phyloP scores from a whole-genome alignment of 345 rosid genomes.

The Salix suchowensis region DNA sequence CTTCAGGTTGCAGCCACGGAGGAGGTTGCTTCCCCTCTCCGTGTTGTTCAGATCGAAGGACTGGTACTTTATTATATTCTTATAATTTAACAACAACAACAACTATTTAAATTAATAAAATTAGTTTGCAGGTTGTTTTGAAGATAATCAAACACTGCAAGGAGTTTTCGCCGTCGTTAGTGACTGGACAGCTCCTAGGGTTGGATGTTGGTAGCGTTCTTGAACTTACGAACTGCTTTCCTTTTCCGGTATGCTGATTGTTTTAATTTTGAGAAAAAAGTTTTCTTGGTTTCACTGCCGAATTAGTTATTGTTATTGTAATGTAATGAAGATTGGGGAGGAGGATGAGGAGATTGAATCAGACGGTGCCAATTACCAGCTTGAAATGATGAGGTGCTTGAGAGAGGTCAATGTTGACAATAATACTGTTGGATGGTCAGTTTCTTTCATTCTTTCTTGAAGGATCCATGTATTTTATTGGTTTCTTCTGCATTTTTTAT shows the following conservation, averaged over 20 bases:
- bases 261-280: not conserved
- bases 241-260: constrained; percentile 64
- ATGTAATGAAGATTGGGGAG: constrained; percentile 50
- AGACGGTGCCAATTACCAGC: constrained; percentile 98
- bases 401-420: constrained; percentile 98
- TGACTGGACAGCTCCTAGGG: constrained; percentile 97
- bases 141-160: constrained; percentile 98
- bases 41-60: constrained; percentile 98
- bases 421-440: constrained; percentile 96
- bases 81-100: not conserved
- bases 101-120: not conserved
- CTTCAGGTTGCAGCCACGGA: constrained; percentile 81
- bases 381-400: constrained; percentile 98
- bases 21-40: constrained; percentile 80
- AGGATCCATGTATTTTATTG: not conserved
- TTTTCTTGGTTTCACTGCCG: not conserved
- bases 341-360: constrained; percentile 98
- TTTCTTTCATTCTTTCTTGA: not conserved
- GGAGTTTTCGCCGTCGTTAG: constrained; percentile 90
- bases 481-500: too few species aligned
- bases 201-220: constrained; percentile 98
- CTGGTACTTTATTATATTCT: constrained; percentile 41
- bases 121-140: constrained; percentile 54
- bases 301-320: not conserved
- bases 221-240: constrained; percentile 98